Percentiles rank a stretch among this genome's conserved stretches.
Conservation (phyloP, 257 asterid species). For the Ballota nigra region DNA sequence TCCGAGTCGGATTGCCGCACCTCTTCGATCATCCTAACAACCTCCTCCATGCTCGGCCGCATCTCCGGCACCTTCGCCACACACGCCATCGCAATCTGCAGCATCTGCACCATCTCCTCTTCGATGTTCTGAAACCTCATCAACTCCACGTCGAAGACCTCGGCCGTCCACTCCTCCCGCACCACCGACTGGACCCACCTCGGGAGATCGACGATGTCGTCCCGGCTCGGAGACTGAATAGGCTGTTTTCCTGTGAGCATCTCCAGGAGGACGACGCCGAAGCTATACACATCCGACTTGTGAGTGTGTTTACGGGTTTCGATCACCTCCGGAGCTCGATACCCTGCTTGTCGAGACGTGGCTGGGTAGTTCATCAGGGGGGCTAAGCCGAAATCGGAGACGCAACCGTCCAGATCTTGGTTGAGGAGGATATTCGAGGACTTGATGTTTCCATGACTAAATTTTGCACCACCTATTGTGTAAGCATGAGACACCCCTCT, state of each 20-base stretch:
- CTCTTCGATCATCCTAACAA: conserved; percentile 83
- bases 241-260: conserved; percentile 94
- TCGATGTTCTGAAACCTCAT: conserved; percentile 77
- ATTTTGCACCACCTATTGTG: conserved; percentile 69
- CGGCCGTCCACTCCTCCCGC: conserved; percentile 97
- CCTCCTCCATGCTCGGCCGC: conserved; percentile 82
- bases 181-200: conserved; percentile 98
- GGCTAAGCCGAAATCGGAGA: conserved; percentile 78
- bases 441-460: conserved; percentile 82
- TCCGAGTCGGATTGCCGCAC: conserved; percentile 75
- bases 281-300: conserved; percentile 91
- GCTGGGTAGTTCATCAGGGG: conserved; percentile 77
- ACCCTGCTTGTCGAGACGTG: conserved; percentile 71
- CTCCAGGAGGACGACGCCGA: conserved; percentile 85
- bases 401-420: conserved; percentile 64
- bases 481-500: conserved; percentile 77
- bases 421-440: conserved; percentile 79
- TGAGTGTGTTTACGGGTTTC: conserved; percentile 74
- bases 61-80: conserved; percentile 78
- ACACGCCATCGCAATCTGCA: conserved; percentile 92
- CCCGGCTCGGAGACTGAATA: conserved; percentile 66
- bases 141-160: conserved; percentile 84
- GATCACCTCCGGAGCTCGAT: conserved; percentile 79
- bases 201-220: conserved; percentile 79
- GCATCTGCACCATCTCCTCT: conserved; percentile 97